Percentiles rank a stretch among this genome's conserved stretches.
These are phyloP conservation scores for Fusarium sp. DNA, from an alignment of 2,329 filamentous ascomycete species.

Conservation along the genomic window DNA sequence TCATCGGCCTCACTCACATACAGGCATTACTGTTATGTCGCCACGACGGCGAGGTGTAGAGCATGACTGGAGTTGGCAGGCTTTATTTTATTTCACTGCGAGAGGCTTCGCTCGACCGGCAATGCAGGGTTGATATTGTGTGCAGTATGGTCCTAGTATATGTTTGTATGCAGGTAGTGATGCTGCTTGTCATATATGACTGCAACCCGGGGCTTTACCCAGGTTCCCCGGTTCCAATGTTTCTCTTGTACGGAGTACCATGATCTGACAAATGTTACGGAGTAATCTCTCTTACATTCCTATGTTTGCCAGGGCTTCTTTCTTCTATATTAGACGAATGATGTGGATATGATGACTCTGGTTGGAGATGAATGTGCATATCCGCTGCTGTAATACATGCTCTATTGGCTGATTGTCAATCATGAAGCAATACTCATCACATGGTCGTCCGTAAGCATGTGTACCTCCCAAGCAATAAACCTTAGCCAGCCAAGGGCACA, in stretches of 20 bases:
- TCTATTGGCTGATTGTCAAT: not conserved
- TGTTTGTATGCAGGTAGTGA: constrained; percentile 16
- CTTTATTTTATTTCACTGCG: not conserved
- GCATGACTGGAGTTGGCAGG: not conserved
- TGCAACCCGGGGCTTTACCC: constrained; percentile 9
- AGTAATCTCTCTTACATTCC: not conserved
- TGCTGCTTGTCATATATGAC: constrained; percentile 35
- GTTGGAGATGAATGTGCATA: not conserved
- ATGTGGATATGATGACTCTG: not conserved
- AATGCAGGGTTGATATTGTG: not conserved
- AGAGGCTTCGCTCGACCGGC: not conserved
- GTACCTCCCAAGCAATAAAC: not conserved
- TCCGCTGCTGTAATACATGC: not conserved
- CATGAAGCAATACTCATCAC: constrained; percentile 4
- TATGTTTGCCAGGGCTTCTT: not conserved
- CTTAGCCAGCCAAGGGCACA: constrained; percentile 11
- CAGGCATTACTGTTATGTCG: not conserved
- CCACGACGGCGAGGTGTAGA: not conserved
- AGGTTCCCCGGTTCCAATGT: constrained; percentile 12
- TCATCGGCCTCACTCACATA: not conserved
- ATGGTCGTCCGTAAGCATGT: constrained; percentile 6
- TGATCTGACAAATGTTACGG: constrained; percentile 21
- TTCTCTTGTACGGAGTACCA: not conserved
- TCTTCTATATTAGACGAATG: not conserved
- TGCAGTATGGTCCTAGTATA: not conserved